Conservation (phyloP, 169 alveolate genomes). For the Plasmodium inui region DNA sequence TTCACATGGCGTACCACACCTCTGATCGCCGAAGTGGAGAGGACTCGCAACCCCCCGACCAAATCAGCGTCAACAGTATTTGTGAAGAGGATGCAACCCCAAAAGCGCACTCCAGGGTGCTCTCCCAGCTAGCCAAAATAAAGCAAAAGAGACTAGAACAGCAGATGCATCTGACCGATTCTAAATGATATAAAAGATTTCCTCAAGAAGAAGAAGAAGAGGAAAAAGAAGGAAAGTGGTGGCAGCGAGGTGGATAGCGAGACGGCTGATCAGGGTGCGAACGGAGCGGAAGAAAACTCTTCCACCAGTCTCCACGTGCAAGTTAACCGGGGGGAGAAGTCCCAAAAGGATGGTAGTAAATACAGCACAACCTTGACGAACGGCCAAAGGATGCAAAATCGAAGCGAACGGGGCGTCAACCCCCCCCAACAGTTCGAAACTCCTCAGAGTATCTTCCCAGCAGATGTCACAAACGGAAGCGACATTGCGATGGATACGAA, state of each 20-base stretch:
- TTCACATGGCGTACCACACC: background rate
- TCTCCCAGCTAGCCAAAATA: background rate
- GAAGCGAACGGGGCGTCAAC: background rate
- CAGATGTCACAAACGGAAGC: background rate
- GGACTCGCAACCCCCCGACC: background rate
- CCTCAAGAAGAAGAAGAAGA: constrained; percentile 5
- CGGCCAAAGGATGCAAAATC: background rate
- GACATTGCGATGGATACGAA: background rate
- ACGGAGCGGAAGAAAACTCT: background rate
- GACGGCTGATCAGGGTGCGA: background rate
- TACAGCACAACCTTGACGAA: background rate
- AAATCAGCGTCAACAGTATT: background rate
- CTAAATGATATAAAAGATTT: background rate
- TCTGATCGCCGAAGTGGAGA: background rate
- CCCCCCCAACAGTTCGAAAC: background rate
- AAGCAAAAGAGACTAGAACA: background rate
- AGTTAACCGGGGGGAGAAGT: background rate
- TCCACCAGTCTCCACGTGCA: background rate
- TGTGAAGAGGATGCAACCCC: background rate
- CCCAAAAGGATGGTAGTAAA: background rate
- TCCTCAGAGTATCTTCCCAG: background rate
- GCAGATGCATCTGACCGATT: background rate
- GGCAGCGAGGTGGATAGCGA: background rate
- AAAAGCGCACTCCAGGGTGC: background rate
- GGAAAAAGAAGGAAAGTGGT: background rate